Percentiles rank a stretch among this genome's conserved stretches.
phyloP scores from a whole-genome alignment of 768 basidiomycete genomes.

The Exidia glandulosa region DNA sequence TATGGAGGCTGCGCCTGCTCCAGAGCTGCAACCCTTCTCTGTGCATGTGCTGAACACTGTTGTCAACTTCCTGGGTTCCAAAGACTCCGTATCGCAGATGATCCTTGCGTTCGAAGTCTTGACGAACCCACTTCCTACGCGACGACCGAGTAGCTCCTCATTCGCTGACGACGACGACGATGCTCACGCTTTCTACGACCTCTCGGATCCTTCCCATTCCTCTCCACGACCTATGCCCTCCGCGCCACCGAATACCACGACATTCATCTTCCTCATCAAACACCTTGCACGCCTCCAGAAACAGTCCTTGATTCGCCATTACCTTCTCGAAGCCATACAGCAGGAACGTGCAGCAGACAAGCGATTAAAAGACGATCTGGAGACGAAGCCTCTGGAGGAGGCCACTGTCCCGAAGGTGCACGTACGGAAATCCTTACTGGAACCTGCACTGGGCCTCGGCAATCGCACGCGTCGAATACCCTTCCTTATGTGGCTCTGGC shows the following conservation, averaged over 20 bases:
- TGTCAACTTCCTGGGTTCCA: conserved; percentile 56
- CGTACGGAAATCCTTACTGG: conserved; percentile 43
- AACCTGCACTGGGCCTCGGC: conserved; percentile 46
- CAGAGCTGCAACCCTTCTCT: conserved; percentile 36
- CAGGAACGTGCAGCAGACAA: conserved; percentile 41
- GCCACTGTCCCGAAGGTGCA: conserved; percentile 41
- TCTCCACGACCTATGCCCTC: conserved; percentile 29
- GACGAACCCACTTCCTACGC: conserved; percentile 49
- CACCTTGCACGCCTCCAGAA: conserved; percentile 26
- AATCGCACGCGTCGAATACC: conserved; percentile 49
- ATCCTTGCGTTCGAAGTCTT: conserved; percentile 70
- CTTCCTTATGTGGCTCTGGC: conserved; percentile 49
- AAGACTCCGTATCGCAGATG: conserved; percentile 51
- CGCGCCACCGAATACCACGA: conserved; percentile 59
- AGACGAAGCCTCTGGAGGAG: conserved; percentile 17
- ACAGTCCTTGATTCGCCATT: conserved; percentile 9
- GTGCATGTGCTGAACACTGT: conserved; percentile 61
- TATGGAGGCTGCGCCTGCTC: conserved; percentile 8
- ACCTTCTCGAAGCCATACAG: conserved; percentile 51
- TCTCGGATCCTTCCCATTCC: conserved; percentile 18
- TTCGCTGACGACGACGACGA: conserved; percentile 62
- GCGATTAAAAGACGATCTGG: conserved; percentile 20
- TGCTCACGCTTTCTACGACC: conserved; percentile 20
- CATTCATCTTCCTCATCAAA: conserved; percentile 29
- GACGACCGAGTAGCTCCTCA: conserved; percentile 34